Percentiles rank a stretch among this genome's conserved stretches.
Conservation (phyloP, 768 basidiomycete genomes). For the Terana coerulea region DNA sequence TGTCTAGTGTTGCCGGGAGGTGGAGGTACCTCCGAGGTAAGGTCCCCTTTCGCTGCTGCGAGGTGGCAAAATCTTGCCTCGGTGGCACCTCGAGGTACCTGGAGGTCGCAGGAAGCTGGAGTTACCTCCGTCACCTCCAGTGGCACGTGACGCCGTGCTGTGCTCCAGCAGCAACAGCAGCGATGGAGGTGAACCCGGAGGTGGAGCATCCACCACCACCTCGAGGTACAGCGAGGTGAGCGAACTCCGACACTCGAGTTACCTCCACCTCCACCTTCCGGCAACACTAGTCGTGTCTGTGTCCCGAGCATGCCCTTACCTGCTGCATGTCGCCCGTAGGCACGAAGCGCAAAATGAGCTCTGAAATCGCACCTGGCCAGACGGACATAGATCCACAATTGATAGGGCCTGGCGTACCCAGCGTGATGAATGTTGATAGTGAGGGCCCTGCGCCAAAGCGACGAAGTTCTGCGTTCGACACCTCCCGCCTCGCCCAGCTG, state of each 20-base stretch:
- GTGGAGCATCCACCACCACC: no score
- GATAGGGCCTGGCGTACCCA: slow-evolving; percentile 63
- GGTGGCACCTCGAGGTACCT: not conserved
- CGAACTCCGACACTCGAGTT: no score
- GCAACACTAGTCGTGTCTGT: not conserved
- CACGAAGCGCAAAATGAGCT: slow-evolving; percentile 81
- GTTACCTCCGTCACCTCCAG: no score
- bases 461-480: slow-evolving; percentile 79
- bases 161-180: no score
- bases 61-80: no score
- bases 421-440: slow-evolving; percentile 51
- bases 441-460: slow-evolving; percentile 77
- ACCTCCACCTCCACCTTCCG: no score
- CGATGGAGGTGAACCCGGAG: no score
- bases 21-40: not conserved
- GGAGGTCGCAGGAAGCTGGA: no score
- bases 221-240: no score
- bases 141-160: no score
- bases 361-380: slow-evolving; percentile 55
- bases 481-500: slow-evolving; percentile 69
- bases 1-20: not conserved
- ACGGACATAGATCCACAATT: slow-evolving; percentile 68
- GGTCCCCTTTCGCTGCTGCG: no score
- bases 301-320: slow-evolving; percentile 16
- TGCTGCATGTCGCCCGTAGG: slow-evolving; percentile 40